Base-by-base conservation (phyloP, 2,329 filamentous ascomycete genomes). In the Ceratocystis colombiana region DNA sequence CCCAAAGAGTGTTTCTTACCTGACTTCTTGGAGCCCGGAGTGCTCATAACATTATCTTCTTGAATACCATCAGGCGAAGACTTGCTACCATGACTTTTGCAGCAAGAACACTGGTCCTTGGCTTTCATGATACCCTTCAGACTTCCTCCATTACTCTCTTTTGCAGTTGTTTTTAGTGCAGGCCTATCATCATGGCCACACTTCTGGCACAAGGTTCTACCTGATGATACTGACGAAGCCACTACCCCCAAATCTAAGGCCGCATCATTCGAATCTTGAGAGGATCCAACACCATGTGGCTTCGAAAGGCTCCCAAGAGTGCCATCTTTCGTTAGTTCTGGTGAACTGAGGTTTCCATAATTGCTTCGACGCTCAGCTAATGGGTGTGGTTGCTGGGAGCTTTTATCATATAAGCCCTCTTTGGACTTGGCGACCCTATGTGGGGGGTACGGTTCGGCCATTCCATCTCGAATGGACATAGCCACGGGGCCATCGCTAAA, bases 101-200 rank as follows among this genome's bases (percentile, higher is more conserved):
- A 59, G 30, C 55, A 59, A n/a, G 15, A 20, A n/a, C 55, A 59
- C 17, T 3, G 55, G 15, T 4, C n/a, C 30, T 30, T 28, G 5
- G n/a, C 25, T n/a, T 59, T 59, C 55, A 59, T 59, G 55, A 59
- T 59, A n/a, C 55, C n/a, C 33, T 59, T 59, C 6, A 37, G 25
- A 37, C 22, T 20, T n/a, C 20, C 15, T 1, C 28, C n/a, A 7
- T 3, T 30, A 17, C 3, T 5, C 6, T 17, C 5, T n/a, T 37
- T 30, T 7, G 17, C 3, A 20, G 30, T 33, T 7, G 8, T 37
- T n/a, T 28, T 15, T 3, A 15, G 20, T 2, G 37, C 12, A 5
- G 55, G 7, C 17, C 20, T 30, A 2, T 12, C 28, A 17, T 37
- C 28, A 37, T 59, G 55, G 3, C 55, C 55, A 37, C 55, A 59